Conservation (phyloP, 495 filamentous ascomycete species). For the Aspergillus affinis region DNA sequence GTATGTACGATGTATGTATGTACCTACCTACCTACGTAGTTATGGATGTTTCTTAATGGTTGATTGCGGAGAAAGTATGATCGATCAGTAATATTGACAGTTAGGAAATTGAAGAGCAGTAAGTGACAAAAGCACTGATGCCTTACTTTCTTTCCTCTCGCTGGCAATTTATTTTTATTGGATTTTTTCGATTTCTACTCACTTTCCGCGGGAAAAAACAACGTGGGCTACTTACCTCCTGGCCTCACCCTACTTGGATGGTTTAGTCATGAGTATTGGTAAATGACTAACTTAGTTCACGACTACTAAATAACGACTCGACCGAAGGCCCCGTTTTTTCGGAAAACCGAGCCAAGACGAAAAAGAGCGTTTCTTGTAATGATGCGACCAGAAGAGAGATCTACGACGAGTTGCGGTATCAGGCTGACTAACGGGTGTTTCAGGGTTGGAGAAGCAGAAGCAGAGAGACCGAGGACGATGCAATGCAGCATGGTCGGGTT, state of each 20-base stretch:
- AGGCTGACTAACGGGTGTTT: background rate
- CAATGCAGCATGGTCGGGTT: background rate
- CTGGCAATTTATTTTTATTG: background rate
- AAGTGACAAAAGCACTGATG: constrained; percentile 16
- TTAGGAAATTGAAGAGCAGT: background rate
- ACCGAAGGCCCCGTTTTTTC: background rate
- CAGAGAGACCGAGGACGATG: background rate
- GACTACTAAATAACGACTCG: too few relatives aligned
- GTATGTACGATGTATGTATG: too few relatives aligned
- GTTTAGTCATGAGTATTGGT: background rate
- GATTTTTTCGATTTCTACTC: background rate
- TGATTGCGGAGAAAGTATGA: background rate
- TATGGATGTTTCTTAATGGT: background rate
- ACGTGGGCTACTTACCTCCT: background rate
- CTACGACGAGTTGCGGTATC: background rate
- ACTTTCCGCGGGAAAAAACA: background rate
- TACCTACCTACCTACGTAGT: background rate
- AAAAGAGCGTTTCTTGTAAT: background rate
- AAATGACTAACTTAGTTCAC: background rate
- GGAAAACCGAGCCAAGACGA: background rate
- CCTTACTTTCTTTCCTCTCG: constrained; percentile 14
- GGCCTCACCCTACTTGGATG: background rate
- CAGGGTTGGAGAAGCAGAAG: background rate
- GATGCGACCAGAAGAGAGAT: background rate
- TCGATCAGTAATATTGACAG: background rate